These are phyloP conservation scores for Rhizophagus clarus DNA, from an alignment of 192 early-diverging fungal species.

Conservation along the genomic window DNA sequence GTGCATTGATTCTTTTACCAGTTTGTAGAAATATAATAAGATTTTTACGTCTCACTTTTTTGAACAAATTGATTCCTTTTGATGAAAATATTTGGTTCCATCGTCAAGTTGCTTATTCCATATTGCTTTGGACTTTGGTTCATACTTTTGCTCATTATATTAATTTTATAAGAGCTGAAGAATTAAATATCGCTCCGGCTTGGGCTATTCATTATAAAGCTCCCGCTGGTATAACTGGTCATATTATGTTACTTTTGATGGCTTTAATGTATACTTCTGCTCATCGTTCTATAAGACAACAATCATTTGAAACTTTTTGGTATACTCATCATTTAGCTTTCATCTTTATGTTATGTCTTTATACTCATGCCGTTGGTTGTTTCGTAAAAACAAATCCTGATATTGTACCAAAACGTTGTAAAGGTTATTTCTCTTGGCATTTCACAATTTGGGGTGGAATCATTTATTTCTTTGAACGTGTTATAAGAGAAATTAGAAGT, in stretches of 20 bases:
- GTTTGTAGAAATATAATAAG: conserved; percentile 67
- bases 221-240: conserved; percentile 66
- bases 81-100: conserved; percentile 80
- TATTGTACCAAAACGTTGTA: conserved; percentile 25
- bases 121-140: conserved; percentile 60
- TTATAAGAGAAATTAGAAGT: conserved; percentile 58
- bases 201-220: conserved; percentile 38
- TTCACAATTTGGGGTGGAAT: conserved; percentile 50
- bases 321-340: conserved; percentile 77
- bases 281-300: conserved; percentile 56
- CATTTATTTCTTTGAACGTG: conserved; percentile 66
- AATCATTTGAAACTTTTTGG: conserved; percentile 77
- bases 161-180: conserved; percentile 52
- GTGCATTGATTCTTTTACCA: conserved; percentile 55
- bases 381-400: conserved; percentile 51
- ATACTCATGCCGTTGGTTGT: conserved; percentile 66
- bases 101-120: conserved; percentile 67
- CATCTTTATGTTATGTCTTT: conserved; percentile 60
- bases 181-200: background rate
- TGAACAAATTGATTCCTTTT: conserved; percentile 67
- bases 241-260: conserved; percentile 64
- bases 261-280: conserved; percentile 68
- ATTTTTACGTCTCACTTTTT: conserved; percentile 53
- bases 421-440: conserved; percentile 49
- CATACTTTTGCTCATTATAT: conserved; percentile 62